A percentile compares a stretch with the other conserved stretches of the same genome.
These are phyloP conservation scores for Acanthamoeba triangularis DNA, from an alignment of 208 protist species.

Conservation along the genomic window DNA sequence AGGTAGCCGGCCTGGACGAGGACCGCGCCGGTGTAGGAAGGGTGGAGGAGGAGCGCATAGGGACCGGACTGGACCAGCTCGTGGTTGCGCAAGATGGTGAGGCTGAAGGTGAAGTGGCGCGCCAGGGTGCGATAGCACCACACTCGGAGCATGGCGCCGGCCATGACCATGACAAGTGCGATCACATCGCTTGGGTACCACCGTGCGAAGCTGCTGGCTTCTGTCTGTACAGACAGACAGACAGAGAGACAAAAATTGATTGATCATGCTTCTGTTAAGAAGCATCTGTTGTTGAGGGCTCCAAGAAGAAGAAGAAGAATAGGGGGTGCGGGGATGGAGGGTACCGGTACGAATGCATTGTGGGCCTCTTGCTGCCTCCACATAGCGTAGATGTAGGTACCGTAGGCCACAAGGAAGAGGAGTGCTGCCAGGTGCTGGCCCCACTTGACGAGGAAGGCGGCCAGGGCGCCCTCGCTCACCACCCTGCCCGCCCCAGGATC, in stretches of 20 bases:
- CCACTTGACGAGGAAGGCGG: background rate
- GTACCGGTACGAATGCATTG: background rate
- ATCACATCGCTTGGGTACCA: conserved; percentile 1
- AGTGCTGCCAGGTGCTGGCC: background rate
- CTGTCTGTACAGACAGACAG: too few species aligned
- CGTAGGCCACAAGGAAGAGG: background rate
- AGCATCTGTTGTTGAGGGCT: too few species aligned
- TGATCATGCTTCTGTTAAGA: background rate
- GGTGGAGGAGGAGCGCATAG: conserved; percentile 43
- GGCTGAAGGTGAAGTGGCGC: conserved; percentile 12
- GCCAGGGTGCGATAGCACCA: conserved; percentile 36
- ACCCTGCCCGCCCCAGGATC: background rate
- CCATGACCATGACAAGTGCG: background rate
- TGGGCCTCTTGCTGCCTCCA: background rate
- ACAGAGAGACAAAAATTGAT: too few species aligned
- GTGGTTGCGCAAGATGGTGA: conserved; percentile 36
- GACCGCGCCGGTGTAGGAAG: background rate
- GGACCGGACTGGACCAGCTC: conserved; percentile 35
- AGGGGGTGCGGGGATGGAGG: background rate
- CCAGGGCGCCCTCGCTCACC: background rate
- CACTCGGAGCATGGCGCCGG: background rate
- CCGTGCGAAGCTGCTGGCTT: background rate
- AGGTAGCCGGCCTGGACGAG: background rate
- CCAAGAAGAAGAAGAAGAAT: background rate
- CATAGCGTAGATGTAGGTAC: background rate